A percentile compares a stretch with the other conserved stretches of the same genome.
Conservation (phyloP, 805 yeast genomes). For the Starmerella stigmatis region DNA sequence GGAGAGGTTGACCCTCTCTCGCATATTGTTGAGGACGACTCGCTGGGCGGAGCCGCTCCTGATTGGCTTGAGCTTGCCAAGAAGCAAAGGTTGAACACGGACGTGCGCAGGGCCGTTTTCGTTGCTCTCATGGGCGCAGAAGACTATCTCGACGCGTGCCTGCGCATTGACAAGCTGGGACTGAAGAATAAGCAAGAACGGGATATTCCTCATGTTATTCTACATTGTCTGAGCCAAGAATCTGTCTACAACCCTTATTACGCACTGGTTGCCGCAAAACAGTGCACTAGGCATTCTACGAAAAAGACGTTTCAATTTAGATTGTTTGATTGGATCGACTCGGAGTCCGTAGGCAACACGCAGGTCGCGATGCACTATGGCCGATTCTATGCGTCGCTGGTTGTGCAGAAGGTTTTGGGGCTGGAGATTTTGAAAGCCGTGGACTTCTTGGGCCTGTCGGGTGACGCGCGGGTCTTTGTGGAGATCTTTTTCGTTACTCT, state of each 20-base stretch:
- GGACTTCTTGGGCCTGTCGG: conserved; percentile 55
- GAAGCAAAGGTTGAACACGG: conserved; percentile 88
- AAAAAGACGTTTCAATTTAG: conserved; percentile 79
- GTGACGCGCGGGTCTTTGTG: conserved; percentile 55
- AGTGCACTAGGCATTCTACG: conserved; percentile 60
- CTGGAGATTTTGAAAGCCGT: conserved; percentile 63
- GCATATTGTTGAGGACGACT: conserved; percentile 59
- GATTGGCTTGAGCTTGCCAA: conserved; percentile 84
- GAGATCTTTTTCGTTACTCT: conserved; percentile 65
- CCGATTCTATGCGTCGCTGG: conserved; percentile 63
- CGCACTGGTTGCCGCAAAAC: conserved; percentile 62
- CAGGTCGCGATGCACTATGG: conserved; percentile 63
- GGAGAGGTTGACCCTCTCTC: conserved; percentile 34
- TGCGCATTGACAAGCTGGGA: conserved; percentile 67
- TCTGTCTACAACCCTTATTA: conserved; percentile 82
- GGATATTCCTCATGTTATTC: conserved; percentile 74
- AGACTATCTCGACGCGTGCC: conserved; percentile 79
- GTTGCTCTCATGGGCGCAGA: conserved; percentile 91
- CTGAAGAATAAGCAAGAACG: conserved; percentile 70
- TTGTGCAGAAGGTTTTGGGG: conserved; percentile 63
- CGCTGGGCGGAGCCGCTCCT: conserved; percentile 36
- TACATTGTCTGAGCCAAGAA: conserved; percentile 81
- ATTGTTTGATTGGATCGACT: conserved; percentile 78
- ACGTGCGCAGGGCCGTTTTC: conserved; percentile 85
- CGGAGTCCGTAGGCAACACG: conserved; percentile 37